Base-by-base conservation (phyloP, 2,329 filamentous ascomycete species). In the Macrophomina tecta region DNA sequence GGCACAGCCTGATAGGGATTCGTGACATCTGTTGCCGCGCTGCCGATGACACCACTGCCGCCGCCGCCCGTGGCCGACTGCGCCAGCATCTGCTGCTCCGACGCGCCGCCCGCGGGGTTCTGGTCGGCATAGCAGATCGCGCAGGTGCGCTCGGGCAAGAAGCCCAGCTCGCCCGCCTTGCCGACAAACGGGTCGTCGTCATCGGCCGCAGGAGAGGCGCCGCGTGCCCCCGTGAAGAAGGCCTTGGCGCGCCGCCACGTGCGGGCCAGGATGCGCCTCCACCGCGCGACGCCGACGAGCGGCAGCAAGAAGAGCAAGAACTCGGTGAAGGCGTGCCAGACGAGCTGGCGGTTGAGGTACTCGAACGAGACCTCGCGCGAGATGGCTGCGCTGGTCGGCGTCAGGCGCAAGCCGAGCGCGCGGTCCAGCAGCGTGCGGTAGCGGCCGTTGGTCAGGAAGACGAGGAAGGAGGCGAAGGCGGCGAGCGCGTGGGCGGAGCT, bases 291-390 rank as follows among this genome's bases (percentile, higher is more conserved):
- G 62, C 95, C 95, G 49, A 99, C 91, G n/a, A 99, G 86, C 0
- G 95, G 95, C n/a, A 99, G 85, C 18, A 98, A 87, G 78, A 98
- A 99, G 38, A 99, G 86, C n/a, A 99, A 84, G 73, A 99, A 99
- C 77, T 99, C 95, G 32, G 95, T 99, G 74, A 99, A 97, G n/a
- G 95, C 95, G 80, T 99, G 95, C 95, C 95, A 99, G 45, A 99
- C 95, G 11, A 99, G 88, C 80, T 99, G 95, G 56, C 95, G 90
- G 78, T 99, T 99, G 60, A 98, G 87, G 74, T 97, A 98, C 80
- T 99, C 95, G 76, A 99, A 98, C 1, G 92, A 97, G 32, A 99
- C 94, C 79, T 98, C 93, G 38, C 94, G 87, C 76, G 89, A 92
- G 70, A 96, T 91, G 74, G 88, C 36, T 68, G 77, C 93, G 3